Conservation (phyloP, 1,284 basidiomycete genomes). For the Pseudozyma pruni region DNA sequence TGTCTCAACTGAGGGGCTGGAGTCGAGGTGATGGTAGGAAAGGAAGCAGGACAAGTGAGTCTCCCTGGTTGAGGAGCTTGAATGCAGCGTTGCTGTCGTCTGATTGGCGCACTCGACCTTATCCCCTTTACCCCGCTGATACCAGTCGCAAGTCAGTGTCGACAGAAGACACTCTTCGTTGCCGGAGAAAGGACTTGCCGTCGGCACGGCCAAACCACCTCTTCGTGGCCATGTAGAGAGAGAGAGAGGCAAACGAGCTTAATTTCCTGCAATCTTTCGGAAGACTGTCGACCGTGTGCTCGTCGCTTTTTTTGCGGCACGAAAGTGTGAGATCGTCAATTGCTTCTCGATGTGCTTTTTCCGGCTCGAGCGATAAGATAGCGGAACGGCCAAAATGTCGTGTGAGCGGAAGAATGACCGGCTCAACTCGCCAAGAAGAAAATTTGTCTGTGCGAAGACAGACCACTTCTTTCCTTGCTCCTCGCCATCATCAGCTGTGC, state of each 20-base stretch:
- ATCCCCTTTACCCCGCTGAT: constrained; percentile 3
- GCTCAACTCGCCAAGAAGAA: not conserved
- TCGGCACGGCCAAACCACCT: constrained; percentile 26
- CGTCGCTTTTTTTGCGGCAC: not conserved
- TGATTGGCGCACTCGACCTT: constrained; percentile 17
- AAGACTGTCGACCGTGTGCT: constrained; percentile 34
- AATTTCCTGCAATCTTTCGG: constrained; percentile 28
- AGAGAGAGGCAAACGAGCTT: constrained; percentile 1
- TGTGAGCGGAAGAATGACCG: constrained; percentile 19
- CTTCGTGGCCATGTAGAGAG: too few species aligned
- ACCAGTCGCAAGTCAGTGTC: too few species aligned
- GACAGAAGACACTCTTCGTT: too few species aligned
- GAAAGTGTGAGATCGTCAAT: constrained; percentile 16
- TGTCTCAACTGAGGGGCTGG: not conserved
- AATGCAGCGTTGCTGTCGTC: not conserved
- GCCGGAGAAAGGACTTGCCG: constrained; percentile 10
- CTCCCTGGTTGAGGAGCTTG: not conserved
- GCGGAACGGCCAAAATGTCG: too few species aligned
- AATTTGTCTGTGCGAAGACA: constrained; percentile 6
- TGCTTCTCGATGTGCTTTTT: not conserved
- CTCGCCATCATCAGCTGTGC: not conserved
- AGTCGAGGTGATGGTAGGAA: constrained; percentile 8
- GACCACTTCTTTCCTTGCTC: not conserved
- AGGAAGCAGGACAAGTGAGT: not conserved
- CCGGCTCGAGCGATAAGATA: constrained; percentile 35